Evolutionary conservation across 202 grass and related monocot species (phyloP).

Genomic region (Bolboschoenoplectus hybrid): DNA sequence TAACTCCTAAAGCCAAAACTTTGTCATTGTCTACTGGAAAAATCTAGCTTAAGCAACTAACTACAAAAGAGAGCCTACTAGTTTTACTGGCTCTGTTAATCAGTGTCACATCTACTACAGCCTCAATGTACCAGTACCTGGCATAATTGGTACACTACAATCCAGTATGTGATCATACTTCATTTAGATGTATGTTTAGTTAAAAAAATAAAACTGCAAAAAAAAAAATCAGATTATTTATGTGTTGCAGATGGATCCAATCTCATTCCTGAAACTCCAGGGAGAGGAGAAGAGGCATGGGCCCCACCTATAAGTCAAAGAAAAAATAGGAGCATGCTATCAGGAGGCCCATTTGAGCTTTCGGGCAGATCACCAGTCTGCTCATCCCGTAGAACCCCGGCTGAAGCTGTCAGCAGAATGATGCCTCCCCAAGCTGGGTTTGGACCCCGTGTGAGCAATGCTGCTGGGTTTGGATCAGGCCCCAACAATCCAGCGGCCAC

Average conservation of each 20-base stretch:
- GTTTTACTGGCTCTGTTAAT: neutral
- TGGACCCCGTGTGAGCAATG: constrained; percentile 26
- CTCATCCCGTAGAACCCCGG: constrained; percentile 43
- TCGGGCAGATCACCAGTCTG: constrained; percentile 54
- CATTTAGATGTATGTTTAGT: neutral
- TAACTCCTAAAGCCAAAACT: constrained; percentile 1
- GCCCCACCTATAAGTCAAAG: constrained; percentile 55
- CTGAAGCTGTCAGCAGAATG: constrained; percentile 56
- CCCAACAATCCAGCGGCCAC: constrained; percentile 54
- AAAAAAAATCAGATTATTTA: constrained; percentile 80
- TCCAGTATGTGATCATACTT: neutral
- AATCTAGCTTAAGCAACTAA: neutral
- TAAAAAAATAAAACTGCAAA: constrained; percentile 26
- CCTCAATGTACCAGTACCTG: neutral
- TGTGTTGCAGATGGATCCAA: constrained; percentile 66
- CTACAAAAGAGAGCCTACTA: neutral
- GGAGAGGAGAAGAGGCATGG: constrained; percentile 68
- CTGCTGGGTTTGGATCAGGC: constrained; percentile 51
- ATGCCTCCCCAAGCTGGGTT: constrained; percentile 6
- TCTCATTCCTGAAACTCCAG: constrained; percentile 88
- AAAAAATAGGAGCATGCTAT: constrained; percentile 34
- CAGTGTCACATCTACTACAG: neutral
- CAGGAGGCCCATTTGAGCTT: constrained; percentile 52
- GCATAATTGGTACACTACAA: neutral
- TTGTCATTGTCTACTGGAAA: neutral